phyloP scores from a whole-genome alignment of 805 yeast species.

The Metschnikowia lochheadii region DNA sequence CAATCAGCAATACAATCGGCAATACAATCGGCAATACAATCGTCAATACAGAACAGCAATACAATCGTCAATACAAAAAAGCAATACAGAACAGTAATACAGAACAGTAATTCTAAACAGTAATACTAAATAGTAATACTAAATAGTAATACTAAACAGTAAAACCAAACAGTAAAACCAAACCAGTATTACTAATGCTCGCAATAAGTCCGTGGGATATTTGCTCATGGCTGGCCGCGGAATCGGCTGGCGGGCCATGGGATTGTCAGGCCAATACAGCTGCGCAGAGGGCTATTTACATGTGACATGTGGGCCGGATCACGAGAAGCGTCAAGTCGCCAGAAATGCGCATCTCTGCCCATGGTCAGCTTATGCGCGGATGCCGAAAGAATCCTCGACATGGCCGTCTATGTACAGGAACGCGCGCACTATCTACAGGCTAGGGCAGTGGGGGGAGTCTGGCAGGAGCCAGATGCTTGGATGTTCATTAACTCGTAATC shows the following conservation, averaged over 20 bases:
- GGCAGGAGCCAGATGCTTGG: not conserved
- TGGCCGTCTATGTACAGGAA: not conserved
- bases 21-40: too few relatives aligned
- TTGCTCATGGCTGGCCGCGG: not conserved
- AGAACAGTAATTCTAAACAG: too few relatives aligned
- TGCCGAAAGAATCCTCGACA: not conserved
- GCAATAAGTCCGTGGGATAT: too few relatives aligned
- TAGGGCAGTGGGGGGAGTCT: not conserved
- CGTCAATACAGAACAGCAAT: too few relatives aligned
- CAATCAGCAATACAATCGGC: too few relatives aligned
- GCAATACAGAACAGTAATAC: too few relatives aligned
- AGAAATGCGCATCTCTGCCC: not conserved
- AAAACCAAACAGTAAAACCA: too few relatives aligned
- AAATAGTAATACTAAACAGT: too few relatives aligned
- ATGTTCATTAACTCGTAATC: constrained; percentile 2
- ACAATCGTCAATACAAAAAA: too few relatives aligned
- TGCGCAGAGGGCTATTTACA: not conserved
- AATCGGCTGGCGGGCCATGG: not conserved
- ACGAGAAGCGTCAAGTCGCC: not conserved
- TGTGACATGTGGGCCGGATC: not conserved
- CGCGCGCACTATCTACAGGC: not conserved
- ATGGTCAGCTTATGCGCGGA: not conserved
- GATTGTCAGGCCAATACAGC: not conserved
- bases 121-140: too few relatives aligned
- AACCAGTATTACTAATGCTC: too few relatives aligned